Conservation (phyloP, 768 basidiomycete species). For the Pleurotus tuber-regium region DNA sequence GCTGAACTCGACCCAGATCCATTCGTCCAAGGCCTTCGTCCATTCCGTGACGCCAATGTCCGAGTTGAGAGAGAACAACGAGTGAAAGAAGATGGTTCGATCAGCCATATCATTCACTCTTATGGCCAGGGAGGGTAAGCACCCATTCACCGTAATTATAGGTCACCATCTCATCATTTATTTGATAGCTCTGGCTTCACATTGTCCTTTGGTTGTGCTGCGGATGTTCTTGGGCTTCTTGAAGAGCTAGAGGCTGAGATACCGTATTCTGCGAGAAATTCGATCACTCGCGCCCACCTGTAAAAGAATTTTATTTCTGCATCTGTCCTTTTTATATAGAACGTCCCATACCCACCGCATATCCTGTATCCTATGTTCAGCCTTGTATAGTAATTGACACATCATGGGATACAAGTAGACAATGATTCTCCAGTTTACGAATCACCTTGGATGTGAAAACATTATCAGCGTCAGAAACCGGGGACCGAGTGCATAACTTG, state of each 20-base stretch:
- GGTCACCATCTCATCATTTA: neutral
- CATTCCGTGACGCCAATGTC: conserved; percentile 24
- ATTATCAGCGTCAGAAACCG: too few species aligned
- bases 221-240: conserved; percentile 16
- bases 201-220: conserved; percentile 24
- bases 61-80: conserved; percentile 26
- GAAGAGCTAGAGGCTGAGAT: conserved; percentile 13
- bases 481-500: too few species aligned
- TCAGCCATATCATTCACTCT: conserved; percentile 23
- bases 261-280: conserved; percentile 3
- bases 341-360: too few species aligned
- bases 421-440: too few species aligned
- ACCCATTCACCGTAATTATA: neutral
- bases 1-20: conserved; percentile 24
- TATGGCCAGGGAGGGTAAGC: conserved; percentile 24
- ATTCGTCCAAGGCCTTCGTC: conserved; percentile 27
- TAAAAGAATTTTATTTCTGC: neutral
- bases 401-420: too few species aligned
- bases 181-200: conserved; percentile 17
- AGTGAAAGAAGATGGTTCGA: neutral
- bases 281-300: neutral
- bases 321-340: too few species aligned
- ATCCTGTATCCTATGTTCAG: too few species aligned
- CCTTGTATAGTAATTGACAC: too few species aligned
- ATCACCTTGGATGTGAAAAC: too few species aligned